phyloP scores from a whole-genome alignment of 495 filamentous ascomycete species.

The Darksidea phi region DNA sequence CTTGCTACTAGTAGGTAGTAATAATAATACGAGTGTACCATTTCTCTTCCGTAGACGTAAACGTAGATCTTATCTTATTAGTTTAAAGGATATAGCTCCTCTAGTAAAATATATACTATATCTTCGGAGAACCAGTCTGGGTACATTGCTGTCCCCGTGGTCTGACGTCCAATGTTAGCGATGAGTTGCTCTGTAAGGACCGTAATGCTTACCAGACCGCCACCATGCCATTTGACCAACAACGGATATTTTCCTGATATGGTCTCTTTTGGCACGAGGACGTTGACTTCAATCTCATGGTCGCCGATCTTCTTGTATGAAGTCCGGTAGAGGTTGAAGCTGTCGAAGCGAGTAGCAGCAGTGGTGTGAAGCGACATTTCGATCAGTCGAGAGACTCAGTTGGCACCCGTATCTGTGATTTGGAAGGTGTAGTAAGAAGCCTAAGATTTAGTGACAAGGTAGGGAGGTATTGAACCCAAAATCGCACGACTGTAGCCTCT shows the following conservation, averaged over 20 bases:
- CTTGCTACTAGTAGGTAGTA: no score
- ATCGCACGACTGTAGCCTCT: not conserved
- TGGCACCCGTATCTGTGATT: not conserved
- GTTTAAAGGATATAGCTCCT: no score
- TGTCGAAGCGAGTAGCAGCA: slow-evolving; percentile 26
- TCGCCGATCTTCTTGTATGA: slow-evolving; percentile 31
- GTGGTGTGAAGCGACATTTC: slow-evolving; percentile 16
- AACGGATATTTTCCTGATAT: slow-evolving; percentile 28
- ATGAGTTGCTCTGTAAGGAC: not conserved
- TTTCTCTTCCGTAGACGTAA: no score
- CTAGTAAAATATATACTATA: no score
- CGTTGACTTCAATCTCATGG: slow-evolving; percentile 22
- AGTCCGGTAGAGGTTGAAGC: slow-evolving; percentile 21
- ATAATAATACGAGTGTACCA: no score
- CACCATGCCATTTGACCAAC: slow-evolving; percentile 33
- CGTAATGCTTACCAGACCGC: slow-evolving; percentile 18
- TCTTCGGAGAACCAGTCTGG: slow-evolving; percentile 8
- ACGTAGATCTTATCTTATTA: no score
- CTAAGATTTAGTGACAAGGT: not conserved
- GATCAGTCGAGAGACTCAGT: not conserved
- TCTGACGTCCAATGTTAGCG: slow-evolving; percentile 1
- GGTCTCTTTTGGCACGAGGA: slow-evolving; percentile 32
- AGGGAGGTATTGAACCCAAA: not conserved
- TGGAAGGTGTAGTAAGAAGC: not conserved
- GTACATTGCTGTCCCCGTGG: slow-evolving; percentile 7